A percentile compares a stretch with the other conserved stretches of the same genome.
phyloP scores from a whole-genome alignment of 2,329 filamentous ascomycete species.

The Escovopsis sp. region DNA sequence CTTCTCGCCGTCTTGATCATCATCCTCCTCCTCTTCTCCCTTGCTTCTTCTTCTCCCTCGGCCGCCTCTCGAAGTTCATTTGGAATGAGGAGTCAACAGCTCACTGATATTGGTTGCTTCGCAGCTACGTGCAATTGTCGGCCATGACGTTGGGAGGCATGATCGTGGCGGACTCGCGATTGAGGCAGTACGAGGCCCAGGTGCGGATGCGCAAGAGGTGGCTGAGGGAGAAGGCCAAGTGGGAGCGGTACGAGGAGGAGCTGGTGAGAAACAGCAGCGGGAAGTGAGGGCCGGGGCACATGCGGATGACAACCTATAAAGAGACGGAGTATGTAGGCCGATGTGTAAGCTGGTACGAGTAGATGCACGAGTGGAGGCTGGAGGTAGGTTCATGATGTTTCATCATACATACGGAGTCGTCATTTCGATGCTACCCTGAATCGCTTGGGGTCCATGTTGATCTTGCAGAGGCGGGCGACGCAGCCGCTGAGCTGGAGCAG shows the following conservation, averaged over 20 bases:
- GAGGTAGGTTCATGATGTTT: too few relatives aligned
- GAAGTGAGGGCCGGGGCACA: constrained; percentile 14
- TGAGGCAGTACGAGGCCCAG: constrained; percentile 50
- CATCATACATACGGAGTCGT: too few relatives aligned
- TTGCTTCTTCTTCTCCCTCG: too few relatives aligned
- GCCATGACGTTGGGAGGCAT: constrained; percentile 67
- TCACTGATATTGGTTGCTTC: too few relatives aligned
- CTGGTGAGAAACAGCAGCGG: constrained; percentile 29
- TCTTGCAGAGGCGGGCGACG: constrained; percentile 75
- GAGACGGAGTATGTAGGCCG: too few relatives aligned
- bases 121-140: constrained; percentile 70
- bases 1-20: too few relatives aligned
- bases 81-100: neutral
- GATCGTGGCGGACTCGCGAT: constrained; percentile 56
- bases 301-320: too few relatives aligned
- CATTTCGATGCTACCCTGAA: constrained; percentile 38
- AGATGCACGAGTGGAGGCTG: too few relatives aligned
- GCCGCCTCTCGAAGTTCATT: neutral
- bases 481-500: constrained; percentile 88
- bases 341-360: too few relatives aligned
- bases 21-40: too few relatives aligned
- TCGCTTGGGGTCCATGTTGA: constrained; percentile 87
- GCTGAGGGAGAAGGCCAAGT: constrained; percentile 48
- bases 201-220: constrained; percentile 50
- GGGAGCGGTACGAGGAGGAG: constrained; percentile 52